A percentile compares a stretch with the other conserved stretches of the same genome.
phyloP scores from a whole-genome alignment of 352 stramenopile genomes.

The Globisporangium paddicum region DNA sequence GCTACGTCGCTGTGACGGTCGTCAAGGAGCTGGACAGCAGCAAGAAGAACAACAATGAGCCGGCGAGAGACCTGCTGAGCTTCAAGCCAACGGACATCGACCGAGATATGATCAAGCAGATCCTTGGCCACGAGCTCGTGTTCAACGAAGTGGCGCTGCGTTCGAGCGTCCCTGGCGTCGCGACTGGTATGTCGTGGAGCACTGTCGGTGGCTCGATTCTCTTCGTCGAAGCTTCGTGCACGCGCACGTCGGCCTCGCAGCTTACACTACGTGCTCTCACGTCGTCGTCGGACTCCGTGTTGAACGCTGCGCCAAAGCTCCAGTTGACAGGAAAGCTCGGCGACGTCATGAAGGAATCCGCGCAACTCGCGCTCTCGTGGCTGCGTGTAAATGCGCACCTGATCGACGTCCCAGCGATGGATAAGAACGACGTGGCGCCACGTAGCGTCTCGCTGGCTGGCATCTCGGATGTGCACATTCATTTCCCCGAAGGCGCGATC shows the following conservation, averaged over 20 bases:
- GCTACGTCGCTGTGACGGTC: slow-evolving; percentile 65
- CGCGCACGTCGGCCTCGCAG: slow-evolving; percentile 25
- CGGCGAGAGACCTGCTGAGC: slow-evolving; percentile 12
- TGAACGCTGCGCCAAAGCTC: slow-evolving; percentile 27
- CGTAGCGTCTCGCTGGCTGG: slow-evolving; percentile 42
- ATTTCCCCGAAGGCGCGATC: slow-evolving; percentile 88
- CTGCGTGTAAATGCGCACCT: slow-evolving; percentile 56
- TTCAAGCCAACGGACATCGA: slow-evolving; percentile 44
- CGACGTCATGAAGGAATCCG: slow-evolving; percentile 90
- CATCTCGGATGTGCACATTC: slow-evolving; percentile 78
- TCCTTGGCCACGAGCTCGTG: slow-evolving; percentile 63
- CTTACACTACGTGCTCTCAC: slow-evolving; percentile 18
- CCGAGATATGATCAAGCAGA: slow-evolving; percentile 44
- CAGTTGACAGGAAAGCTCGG: slow-evolving; percentile 73
- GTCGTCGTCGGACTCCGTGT: slow-evolving; percentile 17
- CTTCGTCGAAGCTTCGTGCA: slow-evolving; percentile 84
- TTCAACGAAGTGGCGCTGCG: slow-evolving; percentile 75
- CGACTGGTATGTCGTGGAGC: slow-evolving; percentile 85
- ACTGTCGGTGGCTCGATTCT: slow-evolving; percentile 73
- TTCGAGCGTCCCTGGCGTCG: slow-evolving; percentile 58
- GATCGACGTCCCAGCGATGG: slow-evolving; percentile 37
- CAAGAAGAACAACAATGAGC: slow-evolving; percentile 13
- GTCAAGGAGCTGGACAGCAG: slow-evolving; percentile 41
- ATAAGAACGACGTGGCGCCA: slow-evolving; percentile 9
- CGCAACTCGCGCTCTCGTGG: slow-evolving; percentile 81